phyloP scores from a whole-genome alignment of 2,329 filamentous ascomycete species.

The Mycosphaerella sp. region DNA sequence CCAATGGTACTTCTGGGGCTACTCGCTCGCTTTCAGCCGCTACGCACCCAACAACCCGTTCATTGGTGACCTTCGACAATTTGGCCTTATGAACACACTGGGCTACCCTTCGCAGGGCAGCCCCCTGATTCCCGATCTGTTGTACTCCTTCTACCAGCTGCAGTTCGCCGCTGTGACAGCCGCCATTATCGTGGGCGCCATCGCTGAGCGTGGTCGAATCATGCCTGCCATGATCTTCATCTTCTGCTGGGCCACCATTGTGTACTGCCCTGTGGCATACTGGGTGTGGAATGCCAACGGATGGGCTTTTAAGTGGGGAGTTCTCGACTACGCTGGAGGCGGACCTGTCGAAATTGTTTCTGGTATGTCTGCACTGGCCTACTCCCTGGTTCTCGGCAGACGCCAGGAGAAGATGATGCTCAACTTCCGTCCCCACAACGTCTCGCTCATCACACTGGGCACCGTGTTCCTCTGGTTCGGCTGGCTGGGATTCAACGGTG shows the following conservation, averaged over 20 bases:
- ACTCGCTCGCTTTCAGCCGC: conserved; percentile 84
- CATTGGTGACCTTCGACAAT: conserved; percentile 85
- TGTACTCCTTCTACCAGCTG: conserved; percentile 97
- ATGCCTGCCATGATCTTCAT: conserved; percentile 91
- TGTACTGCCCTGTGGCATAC: conserved; percentile 94
- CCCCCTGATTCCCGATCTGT: conserved; percentile 77
- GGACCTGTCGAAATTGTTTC: conserved; percentile 97
- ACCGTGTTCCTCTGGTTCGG: conserved; percentile 97
- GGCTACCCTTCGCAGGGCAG: conserved; percentile 81
- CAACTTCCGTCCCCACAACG: conserved; percentile 99
- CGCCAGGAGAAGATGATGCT: conserved; percentile 99
- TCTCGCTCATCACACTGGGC: conserved; percentile 91
- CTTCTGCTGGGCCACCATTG: conserved; percentile 93
- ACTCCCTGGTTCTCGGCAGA: conserved; percentile 90
- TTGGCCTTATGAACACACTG: conserved; percentile 79
- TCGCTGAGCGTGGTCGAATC: conserved; percentile 88
- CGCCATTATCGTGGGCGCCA: conserved; percentile 83
- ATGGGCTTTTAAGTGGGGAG: conserved; percentile 85
- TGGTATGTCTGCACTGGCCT: conserved; percentile 86
- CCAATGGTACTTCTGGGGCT: conserved; percentile 99
- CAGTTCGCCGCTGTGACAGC: conserved; percentile 94
- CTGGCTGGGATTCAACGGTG: conserved; percentile 98
- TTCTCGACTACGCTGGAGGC: conserved; percentile 92
- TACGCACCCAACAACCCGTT: conserved; percentile 71
- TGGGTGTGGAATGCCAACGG: conserved; percentile 96